Evolutionary conservation across 1,284 basidiomycete genomes (phyloP).

Genomic region (Phellinidium pouzarii): DNA sequence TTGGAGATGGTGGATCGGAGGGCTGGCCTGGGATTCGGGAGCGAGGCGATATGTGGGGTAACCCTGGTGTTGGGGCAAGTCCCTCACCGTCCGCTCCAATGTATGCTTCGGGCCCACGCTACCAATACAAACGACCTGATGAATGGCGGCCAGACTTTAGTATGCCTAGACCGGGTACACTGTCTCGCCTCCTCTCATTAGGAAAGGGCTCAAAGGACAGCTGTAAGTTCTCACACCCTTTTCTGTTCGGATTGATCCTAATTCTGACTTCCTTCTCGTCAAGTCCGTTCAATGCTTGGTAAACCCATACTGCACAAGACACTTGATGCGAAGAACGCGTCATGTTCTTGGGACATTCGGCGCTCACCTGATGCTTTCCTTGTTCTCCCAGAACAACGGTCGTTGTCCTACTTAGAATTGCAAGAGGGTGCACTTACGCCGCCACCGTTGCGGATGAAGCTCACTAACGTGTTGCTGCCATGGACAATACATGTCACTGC

Average conservation of each 20-base stretch:
- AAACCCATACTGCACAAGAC: constrained; percentile 3
- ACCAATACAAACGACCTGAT: constrained; percentile 10
- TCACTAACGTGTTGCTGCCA: constrained; percentile 9
- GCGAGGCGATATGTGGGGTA: neutral
- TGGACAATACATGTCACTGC: constrained; percentile 11
- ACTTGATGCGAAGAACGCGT: constrained; percentile 3
- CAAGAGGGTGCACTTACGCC: constrained; percentile 11
- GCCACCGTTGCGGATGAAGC: constrained; percentile 1
- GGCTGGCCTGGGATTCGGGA: neutral
- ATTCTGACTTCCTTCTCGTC: neutral
- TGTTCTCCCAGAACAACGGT: constrained; percentile 3
- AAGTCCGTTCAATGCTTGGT: constrained; percentile 2
- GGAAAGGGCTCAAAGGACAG: constrained; percentile 8
- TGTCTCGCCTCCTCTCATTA: constrained; percentile 11
- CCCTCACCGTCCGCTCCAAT: neutral
- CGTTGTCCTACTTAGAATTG: constrained; percentile 8
- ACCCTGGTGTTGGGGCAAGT: neutral
- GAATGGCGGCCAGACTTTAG: constrained; percentile 15
- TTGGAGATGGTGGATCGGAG: neutral
- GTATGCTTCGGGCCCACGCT: constrained; percentile 9
- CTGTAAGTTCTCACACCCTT: neutral
- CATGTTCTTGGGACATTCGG: constrained; percentile 16
- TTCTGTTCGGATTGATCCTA: neutral
- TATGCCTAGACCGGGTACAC: neutral
- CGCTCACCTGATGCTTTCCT: neutral